phyloP scores from a whole-genome alignment of 129 eudicot genomes.

The Lonicera japonica region DNA sequence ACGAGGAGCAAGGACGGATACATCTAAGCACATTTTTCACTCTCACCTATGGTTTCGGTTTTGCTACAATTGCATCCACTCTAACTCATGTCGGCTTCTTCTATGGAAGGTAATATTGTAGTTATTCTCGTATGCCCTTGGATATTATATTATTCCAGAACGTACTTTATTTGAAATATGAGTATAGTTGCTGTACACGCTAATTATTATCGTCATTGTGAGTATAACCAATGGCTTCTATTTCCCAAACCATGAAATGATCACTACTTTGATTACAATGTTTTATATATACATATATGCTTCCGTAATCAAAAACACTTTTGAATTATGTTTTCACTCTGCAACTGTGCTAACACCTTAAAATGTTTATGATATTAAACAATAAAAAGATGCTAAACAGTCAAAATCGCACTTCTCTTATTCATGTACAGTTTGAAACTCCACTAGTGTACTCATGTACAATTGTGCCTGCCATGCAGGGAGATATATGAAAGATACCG shows the following conservation, averaged over 20 bases:
- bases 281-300: too few species aligned
- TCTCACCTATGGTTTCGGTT: constrained; percentile 83
- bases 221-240: too few species aligned
- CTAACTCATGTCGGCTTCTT: constrained; percentile 72
- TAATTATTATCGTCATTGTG: too few species aligned
- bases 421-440: background rate
- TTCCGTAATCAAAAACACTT: too few species aligned
- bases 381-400: background rate
- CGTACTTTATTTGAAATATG: too few species aligned
- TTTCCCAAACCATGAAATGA: too few species aligned
- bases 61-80: constrained; percentile 83
- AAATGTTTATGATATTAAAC: background rate
- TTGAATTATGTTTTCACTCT: too few species aligned
- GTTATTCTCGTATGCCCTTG: constrained; percentile 1
- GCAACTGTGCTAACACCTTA: too few species aligned
- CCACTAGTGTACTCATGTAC: background rate
- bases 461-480: constrained; percentile 37
- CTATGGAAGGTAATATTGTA: constrained; percentile 58
- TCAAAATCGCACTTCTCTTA: background rate
- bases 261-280: too few species aligned
- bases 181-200: too few species aligned
- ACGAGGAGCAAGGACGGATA: constrained; percentile 63
- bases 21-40: constrained; percentile 80
- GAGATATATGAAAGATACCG: constrained; percentile 67
- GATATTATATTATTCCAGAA: background rate